Evolutionary conservation across 2,329 filamentous ascomycete genomes (phyloP).

Genomic region (Diplodia mutila): DNA sequence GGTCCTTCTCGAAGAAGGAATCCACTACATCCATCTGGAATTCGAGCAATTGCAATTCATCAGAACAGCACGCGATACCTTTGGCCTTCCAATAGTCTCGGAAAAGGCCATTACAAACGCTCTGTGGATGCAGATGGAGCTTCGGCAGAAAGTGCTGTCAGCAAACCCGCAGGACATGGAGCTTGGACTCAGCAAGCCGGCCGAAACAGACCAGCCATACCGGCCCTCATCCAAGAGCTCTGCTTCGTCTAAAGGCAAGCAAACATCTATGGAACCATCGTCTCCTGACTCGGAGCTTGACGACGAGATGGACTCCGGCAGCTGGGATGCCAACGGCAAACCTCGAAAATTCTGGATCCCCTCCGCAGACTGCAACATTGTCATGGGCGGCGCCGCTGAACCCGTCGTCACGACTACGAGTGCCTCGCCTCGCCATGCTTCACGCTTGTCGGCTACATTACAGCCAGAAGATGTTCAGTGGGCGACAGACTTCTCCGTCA

Average conservation of each 20-base stretch:
- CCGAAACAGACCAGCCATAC: slow-evolving; percentile 33
- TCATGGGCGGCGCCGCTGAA: slow-evolving; percentile 59
- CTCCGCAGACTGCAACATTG: slow-evolving; percentile 58
- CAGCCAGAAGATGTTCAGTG: slow-evolving; percentile 60
- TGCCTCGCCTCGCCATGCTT: slow-evolving; percentile 49
- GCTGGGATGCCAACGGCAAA: slow-evolving; percentile 58
- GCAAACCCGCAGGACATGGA: slow-evolving; percentile 56
- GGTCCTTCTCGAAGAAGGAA: slow-evolving; percentile 61
- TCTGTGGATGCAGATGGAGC: slow-evolving; percentile 61
- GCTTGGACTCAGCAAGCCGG: slow-evolving; percentile 53
- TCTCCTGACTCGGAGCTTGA: slow-evolving; percentile 31
- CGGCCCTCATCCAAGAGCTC: neutral
- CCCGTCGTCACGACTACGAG: slow-evolving; percentile 54
- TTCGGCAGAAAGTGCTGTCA: slow-evolving; percentile 60
- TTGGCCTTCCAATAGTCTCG: slow-evolving; percentile 59
- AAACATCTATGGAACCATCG: slow-evolving; percentile 30
- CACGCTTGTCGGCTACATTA: slow-evolving; percentile 54
- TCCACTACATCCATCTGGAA: slow-evolving; percentile 63
- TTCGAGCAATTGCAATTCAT: slow-evolving; percentile 63
- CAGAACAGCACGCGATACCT: slow-evolving; percentile 53
- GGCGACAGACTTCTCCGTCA: slow-evolving; percentile 58
- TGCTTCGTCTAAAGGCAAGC: slow-evolving; percentile 49
- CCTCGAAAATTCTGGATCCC: slow-evolving; percentile 63
- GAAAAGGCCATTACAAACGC: slow-evolving; percentile 60
- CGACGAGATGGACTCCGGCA: slow-evolving; percentile 50